Evolutionary conservation across 2,329 filamentous ascomycete species (phyloP).

Genomic region (Botrytis deweyae): DNA sequence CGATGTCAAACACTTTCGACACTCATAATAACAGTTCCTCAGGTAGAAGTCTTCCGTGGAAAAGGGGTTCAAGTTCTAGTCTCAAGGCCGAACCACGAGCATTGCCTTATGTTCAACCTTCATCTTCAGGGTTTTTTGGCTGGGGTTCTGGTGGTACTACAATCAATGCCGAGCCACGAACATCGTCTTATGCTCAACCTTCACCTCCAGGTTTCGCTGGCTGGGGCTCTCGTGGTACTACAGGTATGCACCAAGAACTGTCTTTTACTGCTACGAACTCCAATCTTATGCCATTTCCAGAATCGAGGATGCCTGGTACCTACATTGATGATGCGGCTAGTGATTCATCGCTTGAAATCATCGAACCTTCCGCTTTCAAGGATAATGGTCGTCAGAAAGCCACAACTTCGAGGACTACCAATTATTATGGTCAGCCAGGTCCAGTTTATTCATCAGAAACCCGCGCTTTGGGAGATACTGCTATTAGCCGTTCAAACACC

Average conservation of each 20-base stretch:
- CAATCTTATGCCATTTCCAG: constrained; percentile 21
- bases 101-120: background rate
- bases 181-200: background rate
- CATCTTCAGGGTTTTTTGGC: background rate
- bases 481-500: constrained; percentile 9
- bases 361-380: constrained; percentile 33
- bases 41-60: constrained; percentile 6
- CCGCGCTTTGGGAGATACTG: constrained; percentile 24
- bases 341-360: constrained; percentile 39
- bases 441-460: constrained; percentile 24
- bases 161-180: constrained; percentile 3
- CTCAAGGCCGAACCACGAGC: background rate
- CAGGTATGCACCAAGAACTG: background rate
- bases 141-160: background rate
- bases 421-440: background rate
- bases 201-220: background rate
- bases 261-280: constrained; percentile 11
- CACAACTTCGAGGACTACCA: background rate
- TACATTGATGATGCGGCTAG: constrained; percentile 31
- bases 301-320: constrained; percentile 22
- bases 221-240: background rate
- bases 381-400: constrained; percentile 31
- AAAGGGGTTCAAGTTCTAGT: background rate
- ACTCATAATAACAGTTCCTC: background rate
- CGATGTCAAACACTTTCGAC: background rate